Evolutionary conservation across 495 filamentous ascomycete species (phyloP).

Genomic region (Penicillium steckii): DNA sequence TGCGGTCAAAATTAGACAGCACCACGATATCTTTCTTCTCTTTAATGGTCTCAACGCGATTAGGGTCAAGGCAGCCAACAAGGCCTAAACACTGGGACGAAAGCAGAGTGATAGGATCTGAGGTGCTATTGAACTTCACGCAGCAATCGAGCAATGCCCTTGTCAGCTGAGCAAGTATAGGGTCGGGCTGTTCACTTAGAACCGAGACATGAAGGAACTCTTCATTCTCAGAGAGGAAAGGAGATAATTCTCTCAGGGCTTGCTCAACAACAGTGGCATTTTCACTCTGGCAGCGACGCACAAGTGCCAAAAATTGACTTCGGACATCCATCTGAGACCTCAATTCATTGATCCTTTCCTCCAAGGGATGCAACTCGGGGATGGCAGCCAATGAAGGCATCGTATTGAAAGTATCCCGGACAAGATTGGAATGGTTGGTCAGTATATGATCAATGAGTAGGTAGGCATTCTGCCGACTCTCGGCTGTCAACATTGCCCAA

Average conservation of each 20-base stretch:
- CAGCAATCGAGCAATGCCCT: constrained; percentile 81
- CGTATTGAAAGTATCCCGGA: constrained; percentile 64
- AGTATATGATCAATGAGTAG: constrained; percentile 65
- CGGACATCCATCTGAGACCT: constrained; percentile 59
- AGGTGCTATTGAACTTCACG: constrained; percentile 70
- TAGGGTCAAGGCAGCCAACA: constrained; percentile 88
- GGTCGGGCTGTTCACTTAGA: constrained; percentile 80
- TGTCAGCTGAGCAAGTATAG: constrained; percentile 65
- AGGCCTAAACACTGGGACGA: constrained; percentile 79
- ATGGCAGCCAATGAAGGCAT: constrained; percentile 80
- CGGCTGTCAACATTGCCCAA: constrained; percentile 66
- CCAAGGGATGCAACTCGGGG: constrained; percentile 61
- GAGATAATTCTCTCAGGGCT: constrained; percentile 71
- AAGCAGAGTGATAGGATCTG: constrained; percentile 64
- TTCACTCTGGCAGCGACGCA: constrained; percentile 72
- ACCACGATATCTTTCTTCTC: constrained; percentile 79
- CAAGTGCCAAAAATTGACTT: constrained; percentile 66
- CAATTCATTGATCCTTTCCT: constrained; percentile 59
- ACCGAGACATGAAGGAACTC: constrained; percentile 78
- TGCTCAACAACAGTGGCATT: constrained; percentile 79
- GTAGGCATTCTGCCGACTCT: constrained; percentile 55
- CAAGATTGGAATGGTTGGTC: constrained; percentile 51
- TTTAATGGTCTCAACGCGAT: constrained; percentile 76
- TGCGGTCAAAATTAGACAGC: constrained; percentile 76
- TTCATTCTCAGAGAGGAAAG: constrained; percentile 71